Evolutionary conservation across 2,329 filamentous ascomycete genomes (phyloP).

Genomic region (Cercospora nicotianae): DNA sequence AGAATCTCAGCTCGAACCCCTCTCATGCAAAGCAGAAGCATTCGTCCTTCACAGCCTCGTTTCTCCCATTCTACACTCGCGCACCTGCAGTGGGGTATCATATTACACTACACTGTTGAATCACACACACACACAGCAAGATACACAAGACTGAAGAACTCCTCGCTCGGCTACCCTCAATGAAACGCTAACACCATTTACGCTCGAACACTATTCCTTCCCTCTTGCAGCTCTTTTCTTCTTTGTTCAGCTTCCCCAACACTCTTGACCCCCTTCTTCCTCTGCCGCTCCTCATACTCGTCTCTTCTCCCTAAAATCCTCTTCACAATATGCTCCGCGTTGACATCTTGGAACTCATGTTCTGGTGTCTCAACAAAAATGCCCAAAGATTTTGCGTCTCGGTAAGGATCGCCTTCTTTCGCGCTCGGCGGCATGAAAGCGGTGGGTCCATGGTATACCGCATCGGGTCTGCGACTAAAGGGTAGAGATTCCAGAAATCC

Average conservation of each 20-base stretch:
- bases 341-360: slow-evolving; percentile 83
- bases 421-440: slow-evolving; percentile 69
- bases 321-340: slow-evolving; percentile 87
- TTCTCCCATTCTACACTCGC: not conserved
- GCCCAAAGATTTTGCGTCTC: slow-evolving; percentile 73
- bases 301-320: slow-evolving; percentile 84
- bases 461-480: slow-evolving; percentile 59
- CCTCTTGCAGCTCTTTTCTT: slow-evolving; percentile 16
- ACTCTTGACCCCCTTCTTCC: slow-evolving; percentile 85
- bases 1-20: not conserved
- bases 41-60: not conserved
- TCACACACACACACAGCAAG: not conserved
- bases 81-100: not conserved
- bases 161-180: not conserved
- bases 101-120: not conserved
- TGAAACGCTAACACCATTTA: not conserved
- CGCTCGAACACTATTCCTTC: not conserved
- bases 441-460: slow-evolving; percentile 95
- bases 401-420: slow-evolving; percentile 59
- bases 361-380: slow-evolving; percentile 77
- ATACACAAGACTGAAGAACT: not conserved
- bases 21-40: not conserved
- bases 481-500: slow-evolving; percentile 75
- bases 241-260: slow-evolving; percentile 62
- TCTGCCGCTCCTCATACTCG: slow-evolving; percentile 87